phyloP scores from a whole-genome alignment of 495 filamentous ascomycete genomes.

The Cercophora samala region DNA sequence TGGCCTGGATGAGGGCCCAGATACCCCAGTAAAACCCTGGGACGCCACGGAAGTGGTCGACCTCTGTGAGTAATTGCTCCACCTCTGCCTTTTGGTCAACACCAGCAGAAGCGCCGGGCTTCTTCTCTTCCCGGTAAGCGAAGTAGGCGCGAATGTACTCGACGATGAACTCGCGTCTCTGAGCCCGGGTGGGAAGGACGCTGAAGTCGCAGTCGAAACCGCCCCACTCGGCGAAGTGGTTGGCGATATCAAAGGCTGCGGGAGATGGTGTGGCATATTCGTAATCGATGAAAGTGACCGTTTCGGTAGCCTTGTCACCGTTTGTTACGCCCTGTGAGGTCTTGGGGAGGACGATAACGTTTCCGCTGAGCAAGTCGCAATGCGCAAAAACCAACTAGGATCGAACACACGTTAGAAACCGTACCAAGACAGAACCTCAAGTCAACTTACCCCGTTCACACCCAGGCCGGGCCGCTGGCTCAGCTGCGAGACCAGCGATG shows the following conservation, averaged over 20 bases:
- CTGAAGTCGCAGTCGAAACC: slow-evolving; percentile 92
- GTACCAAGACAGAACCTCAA: not conserved
- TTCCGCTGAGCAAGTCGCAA: slow-evolving; percentile 91
- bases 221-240: slow-evolving; percentile 98
- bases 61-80: slow-evolving; percentile 63
- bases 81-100: slow-evolving; percentile 58
- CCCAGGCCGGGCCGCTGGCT: slow-evolving; percentile 72
- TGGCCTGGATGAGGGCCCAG: slow-evolving; percentile 94
- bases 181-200: slow-evolving; percentile 72
- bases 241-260: slow-evolving; percentile 97
- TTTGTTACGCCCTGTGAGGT: slow-evolving; percentile 25
- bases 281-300: slow-evolving; percentile 93
- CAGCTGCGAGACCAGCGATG: slow-evolving; percentile 62
- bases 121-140: slow-evolving; percentile 18
- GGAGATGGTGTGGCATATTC: slow-evolving; percentile 94
- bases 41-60: slow-evolving; percentile 83
- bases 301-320: slow-evolving; percentile 37
- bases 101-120: slow-evolving; percentile 36
- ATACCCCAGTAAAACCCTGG: slow-evolving; percentile 90
- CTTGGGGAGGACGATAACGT: slow-evolving; percentile 80
- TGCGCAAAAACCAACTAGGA: slow-evolving; percentile 83
- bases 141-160: slow-evolving; percentile 72
- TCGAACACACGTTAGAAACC: slow-evolving; percentile 23
- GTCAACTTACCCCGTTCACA: slow-evolving; percentile 60
- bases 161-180: slow-evolving; percentile 76